These are phyloP conservation scores for Saksenaea oblongispora DNA, from an alignment of 371 early-diverging fungal species.

Conservation along the genomic window DNA sequence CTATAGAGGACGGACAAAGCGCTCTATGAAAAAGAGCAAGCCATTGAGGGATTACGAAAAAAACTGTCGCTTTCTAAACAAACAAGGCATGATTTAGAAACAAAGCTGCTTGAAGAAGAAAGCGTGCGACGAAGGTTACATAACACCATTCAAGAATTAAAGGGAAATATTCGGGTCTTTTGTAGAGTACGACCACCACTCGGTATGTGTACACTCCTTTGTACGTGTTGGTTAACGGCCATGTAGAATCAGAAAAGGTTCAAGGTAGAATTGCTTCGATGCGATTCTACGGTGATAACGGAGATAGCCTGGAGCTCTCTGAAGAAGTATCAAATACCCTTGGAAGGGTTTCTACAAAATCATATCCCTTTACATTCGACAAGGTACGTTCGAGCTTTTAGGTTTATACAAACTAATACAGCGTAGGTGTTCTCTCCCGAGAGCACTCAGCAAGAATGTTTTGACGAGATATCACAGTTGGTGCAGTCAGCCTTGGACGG, in stretches of 20 bases:
- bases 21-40: conserved; percentile 42
- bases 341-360: conserved; percentile 46
- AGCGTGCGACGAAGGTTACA: conserved; percentile 79
- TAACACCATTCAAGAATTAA: conserved; percentile 94
- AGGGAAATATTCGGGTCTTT: conserved; percentile 98
- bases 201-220: conserved; percentile 20
- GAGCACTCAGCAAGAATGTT: conserved; percentile 82
- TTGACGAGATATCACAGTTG: conserved; percentile 93
- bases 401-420: neutral
- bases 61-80: conserved; percentile 32
- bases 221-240: neutral
- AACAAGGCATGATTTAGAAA: conserved; percentile 53
- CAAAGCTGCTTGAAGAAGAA: conserved; percentile 75
- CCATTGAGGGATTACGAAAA: conserved; percentile 49
- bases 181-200: conserved; percentile 91
- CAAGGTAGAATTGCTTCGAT: conserved; percentile 25
- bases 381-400: conserved; percentile 25
- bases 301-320: conserved; percentile 52
- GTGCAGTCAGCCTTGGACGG: conserved; percentile 97
- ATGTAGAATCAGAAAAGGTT: conserved; percentile 22
- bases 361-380: conserved; percentile 83
- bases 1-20: conserved; percentile 44
- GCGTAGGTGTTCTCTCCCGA: conserved; percentile 71
- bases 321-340: conserved; percentile 41
- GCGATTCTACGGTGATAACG: conserved; percentile 49